phyloP scores from a whole-genome alignment of 2,329 filamentous ascomycete genomes.

The Claviceps sp. region DNA sequence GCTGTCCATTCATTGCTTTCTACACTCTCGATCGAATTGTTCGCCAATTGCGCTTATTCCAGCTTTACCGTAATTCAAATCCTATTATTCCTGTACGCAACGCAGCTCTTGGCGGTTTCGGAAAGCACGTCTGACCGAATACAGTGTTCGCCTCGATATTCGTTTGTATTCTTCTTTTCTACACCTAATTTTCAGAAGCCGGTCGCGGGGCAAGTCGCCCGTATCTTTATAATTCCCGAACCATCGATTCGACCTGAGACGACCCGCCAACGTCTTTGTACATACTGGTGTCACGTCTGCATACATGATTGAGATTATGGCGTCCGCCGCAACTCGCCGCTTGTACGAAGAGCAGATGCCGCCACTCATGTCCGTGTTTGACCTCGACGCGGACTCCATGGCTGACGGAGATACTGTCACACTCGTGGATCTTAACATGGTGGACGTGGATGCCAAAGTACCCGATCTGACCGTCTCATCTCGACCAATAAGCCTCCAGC shows the following conservation, averaged over 20 bases:
- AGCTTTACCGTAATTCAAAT: background rate
- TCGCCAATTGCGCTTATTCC: constrained; percentile 7
- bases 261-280: background rate
- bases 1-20: constrained; percentile 28
- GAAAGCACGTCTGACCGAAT: background rate
- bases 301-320: constrained; percentile 32
- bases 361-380: constrained; percentile 65
- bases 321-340: constrained; percentile 46
- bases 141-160: background rate
- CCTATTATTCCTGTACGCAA: background rate
- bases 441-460: constrained; percentile 30
- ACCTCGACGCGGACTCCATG: constrained; percentile 45
- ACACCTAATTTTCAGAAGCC: background rate
- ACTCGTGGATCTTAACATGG: constrained; percentile 39
- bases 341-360: constrained; percentile 59
- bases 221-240: background rate
- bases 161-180: background rate
- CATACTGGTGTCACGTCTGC: background rate
- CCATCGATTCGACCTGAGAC: background rate
- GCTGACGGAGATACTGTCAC: constrained; percentile 40
- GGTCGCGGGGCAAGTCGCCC: background rate
- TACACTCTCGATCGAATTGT: constrained; percentile 2
- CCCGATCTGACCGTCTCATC: constrained; percentile 24
- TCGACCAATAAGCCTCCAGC: constrained; percentile 23
- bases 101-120: background rate